A percentile compares a stretch with the other conserved stretches of the same genome.
Conservation (phyloP, 352 stramenopile species). For the Pythium guiyangense region DNA sequence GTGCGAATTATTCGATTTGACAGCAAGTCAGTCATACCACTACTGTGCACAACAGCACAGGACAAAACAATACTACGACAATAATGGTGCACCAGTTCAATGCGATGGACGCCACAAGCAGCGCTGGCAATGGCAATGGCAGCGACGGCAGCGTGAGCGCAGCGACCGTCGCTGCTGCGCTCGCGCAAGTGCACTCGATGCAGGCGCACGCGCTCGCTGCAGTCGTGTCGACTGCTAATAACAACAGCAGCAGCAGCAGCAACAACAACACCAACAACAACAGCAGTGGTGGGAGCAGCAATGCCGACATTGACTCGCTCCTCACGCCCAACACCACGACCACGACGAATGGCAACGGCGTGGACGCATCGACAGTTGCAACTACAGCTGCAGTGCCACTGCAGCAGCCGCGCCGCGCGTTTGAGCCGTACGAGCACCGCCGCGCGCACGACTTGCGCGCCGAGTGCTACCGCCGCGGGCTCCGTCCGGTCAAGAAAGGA, state of each 20-base stretch:
- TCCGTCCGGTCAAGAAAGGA: constrained; percentile 79
- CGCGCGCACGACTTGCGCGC: constrained; percentile 69
- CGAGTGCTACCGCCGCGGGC: constrained; percentile 72
- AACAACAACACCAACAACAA: too few relatives aligned
- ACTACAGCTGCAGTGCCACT: constrained; percentile 21
- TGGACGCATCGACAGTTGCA: neutral
- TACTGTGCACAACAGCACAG: neutral
- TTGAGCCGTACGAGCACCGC: constrained; percentile 72
- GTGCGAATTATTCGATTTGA: too few relatives aligned
- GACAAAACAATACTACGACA: neutral
- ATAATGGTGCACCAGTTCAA: neutral
- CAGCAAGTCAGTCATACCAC: too few relatives aligned
- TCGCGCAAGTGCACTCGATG: neutral
- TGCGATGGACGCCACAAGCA: neutral
- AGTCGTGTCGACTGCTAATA: neutral
- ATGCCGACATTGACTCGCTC: constrained; percentile 66
- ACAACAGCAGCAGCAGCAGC: neutral
- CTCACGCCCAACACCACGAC: constrained; percentile 29
- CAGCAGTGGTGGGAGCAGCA: constrained; percentile 15
- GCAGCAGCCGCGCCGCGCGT: constrained; percentile 27
- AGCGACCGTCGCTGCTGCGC: neutral
- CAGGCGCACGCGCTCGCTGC: neutral
- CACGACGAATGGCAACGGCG: neutral
- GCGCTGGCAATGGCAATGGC: neutral
- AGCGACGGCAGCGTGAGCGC: constrained; percentile 4